Conservation (phyloP, 257 asterid species). For the Capsicum rhomboideum region DNA sequence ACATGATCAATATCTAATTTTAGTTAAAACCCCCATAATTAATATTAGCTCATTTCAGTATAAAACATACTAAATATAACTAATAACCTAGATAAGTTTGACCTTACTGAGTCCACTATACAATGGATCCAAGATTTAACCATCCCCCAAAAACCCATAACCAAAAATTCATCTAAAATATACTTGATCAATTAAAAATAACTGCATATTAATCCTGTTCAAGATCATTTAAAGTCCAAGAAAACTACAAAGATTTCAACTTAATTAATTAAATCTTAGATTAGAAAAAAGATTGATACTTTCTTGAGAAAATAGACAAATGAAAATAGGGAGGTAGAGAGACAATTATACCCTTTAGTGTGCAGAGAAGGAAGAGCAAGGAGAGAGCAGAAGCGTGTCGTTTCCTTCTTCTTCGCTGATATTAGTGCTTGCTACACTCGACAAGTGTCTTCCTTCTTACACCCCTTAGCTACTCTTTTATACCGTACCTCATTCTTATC, state of each 20-base stretch:
- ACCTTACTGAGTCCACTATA: neutral
- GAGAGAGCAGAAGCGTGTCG: conserved; percentile 57
- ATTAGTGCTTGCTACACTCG: conserved; percentile 41
- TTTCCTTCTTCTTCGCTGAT: conserved; percentile 62
- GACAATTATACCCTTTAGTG: conserved; percentile 28
- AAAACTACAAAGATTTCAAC: neutral
- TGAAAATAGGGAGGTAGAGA: neutral
- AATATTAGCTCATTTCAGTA: neutral
- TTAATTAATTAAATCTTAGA: neutral
- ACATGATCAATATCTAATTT: neutral
- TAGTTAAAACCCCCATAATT: neutral
- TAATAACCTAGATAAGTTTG: neutral
- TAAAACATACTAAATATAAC: neutral
- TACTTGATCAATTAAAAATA: neutral
- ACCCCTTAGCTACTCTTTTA: conserved; percentile 3
- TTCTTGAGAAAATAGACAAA: neutral
- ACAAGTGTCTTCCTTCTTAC: conserved; percentile 65
- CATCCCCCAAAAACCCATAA: neutral
- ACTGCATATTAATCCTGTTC: neutral
- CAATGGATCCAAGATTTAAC: neutral
- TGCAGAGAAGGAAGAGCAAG: neutral
- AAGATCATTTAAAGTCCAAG: neutral
- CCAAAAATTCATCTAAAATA: neutral
- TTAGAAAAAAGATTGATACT: neutral
- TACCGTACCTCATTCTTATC: conserved; percentile 16